Conservation (phyloP, 257 asterid genomes). For the Galeopsis tetrahit region DNA sequence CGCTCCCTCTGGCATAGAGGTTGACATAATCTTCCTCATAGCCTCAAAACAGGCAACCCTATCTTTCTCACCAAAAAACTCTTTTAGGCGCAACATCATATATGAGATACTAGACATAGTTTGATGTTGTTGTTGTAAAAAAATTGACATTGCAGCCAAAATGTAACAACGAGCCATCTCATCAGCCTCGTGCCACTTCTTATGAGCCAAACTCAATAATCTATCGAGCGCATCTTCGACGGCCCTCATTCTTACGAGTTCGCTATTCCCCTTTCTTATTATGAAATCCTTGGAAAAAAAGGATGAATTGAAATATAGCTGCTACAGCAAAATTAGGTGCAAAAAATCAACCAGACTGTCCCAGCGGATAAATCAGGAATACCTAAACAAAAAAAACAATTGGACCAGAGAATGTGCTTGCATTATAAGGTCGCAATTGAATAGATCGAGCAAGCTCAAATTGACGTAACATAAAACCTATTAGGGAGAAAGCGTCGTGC, state of each 20-base stretch:
- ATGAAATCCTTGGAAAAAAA: neutral
- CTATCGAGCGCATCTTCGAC: slow-evolving; percentile 1
- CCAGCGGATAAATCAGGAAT: neutral
- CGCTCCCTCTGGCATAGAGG: too few species aligned
- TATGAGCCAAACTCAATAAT: too few species aligned
- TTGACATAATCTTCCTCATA: too few species aligned
- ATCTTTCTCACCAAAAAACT: too few species aligned
- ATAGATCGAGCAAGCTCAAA: neutral
- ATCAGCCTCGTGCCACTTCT: too few species aligned
- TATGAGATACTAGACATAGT: too few species aligned
- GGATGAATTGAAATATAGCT: neutral
- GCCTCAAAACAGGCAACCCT: too few species aligned
- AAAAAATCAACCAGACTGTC: neutral
- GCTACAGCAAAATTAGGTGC: neutral
- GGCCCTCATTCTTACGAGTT: neutral
- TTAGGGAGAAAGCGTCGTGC: neutral
- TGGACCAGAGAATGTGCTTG: neutral
- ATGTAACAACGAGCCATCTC: too few species aligned
- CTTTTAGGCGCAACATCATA: too few species aligned
- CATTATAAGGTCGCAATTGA: neutral
- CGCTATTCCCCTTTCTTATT: too few species aligned
- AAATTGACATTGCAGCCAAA: too few species aligned
- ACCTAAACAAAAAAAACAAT: neutral
- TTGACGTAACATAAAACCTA: neutral
- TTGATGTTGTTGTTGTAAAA: too few species aligned